Evolutionary conservation across 441 rosid species (phyloP).

Genomic region (Eugenia klotzschiana): DNA sequence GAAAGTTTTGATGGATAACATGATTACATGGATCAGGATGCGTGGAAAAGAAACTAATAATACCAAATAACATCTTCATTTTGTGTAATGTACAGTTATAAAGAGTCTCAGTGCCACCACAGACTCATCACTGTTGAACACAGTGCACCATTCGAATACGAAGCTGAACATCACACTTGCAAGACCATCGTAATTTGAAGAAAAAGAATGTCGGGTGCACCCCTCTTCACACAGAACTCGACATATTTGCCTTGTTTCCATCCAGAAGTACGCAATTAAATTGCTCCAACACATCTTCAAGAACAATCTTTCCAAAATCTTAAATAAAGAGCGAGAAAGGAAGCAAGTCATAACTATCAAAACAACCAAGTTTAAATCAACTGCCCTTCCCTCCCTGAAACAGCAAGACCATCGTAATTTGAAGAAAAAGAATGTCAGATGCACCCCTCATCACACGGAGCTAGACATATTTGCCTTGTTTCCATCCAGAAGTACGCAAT

Average conservation of each 20-base stretch:
- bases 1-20: neutral
- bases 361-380: no score
- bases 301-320: neutral
- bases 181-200: neutral
- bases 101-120: neutral
- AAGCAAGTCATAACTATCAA: no score
- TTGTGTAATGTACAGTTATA: neutral
- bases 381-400: no score
- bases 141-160: rapidly evolving
- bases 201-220: neutral
- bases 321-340: neutral
- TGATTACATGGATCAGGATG: neutral
- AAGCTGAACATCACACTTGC: neutral
- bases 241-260: neutral
- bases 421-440: neutral
- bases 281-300: neutral
- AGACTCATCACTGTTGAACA: neutral
- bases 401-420: neutral
- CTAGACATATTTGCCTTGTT: neutral
- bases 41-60: neutral
- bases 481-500: neutral
- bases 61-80: neutral
- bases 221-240: neutral
- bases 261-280: neutral
- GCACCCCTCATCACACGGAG: neutral